Percentiles rank a stretch among this genome's conserved stretches.
Conservation (phyloP, 768 basidiomycete species). For the Russula griseocarnosa region DNA sequence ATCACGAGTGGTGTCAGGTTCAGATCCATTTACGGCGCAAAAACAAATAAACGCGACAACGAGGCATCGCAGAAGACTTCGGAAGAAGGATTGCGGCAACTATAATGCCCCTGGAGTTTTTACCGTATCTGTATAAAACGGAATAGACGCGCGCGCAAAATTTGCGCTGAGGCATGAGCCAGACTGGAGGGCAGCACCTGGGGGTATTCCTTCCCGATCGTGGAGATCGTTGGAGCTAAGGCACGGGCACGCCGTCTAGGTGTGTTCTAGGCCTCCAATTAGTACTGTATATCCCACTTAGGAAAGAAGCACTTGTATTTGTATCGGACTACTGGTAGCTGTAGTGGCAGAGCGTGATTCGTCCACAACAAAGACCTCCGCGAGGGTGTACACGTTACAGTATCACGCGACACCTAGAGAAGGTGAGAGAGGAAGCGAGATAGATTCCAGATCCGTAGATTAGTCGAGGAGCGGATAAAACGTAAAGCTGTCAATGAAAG, state of each 20-base stretch:
- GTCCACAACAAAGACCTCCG: background rate
- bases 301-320: background rate
- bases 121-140: background rate
- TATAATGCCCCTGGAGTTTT: background rate
- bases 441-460: background rate
- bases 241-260: slow-evolving; percentile 11
- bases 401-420: background rate
- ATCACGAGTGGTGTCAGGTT: slow-evolving; percentile 9
- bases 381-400: background rate
- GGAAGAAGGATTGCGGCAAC: background rate
- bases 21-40: background rate
- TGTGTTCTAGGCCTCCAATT: slow-evolving; percentile 13
- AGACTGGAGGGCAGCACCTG: background rate
- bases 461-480: background rate
- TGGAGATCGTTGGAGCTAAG: slow-evolving; percentile 22
- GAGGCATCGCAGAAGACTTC: slow-evolving; percentile 5
- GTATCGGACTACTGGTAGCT: background rate
- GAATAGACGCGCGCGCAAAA: slow-evolving; percentile 6
- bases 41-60: slow-evolving; percentile 10
- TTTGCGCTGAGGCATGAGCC: slow-evolving; percentile 1
- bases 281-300: background rate
- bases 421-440: background rate
- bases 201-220: slow-evolving; percentile 10
- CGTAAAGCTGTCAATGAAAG: background rate
- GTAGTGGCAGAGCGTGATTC: background rate